Percentiles rank a stretch among this genome's conserved stretches.
phyloP scores from a whole-genome alignment of 345 rosid species.

The Reutealis trisperma region DNA sequence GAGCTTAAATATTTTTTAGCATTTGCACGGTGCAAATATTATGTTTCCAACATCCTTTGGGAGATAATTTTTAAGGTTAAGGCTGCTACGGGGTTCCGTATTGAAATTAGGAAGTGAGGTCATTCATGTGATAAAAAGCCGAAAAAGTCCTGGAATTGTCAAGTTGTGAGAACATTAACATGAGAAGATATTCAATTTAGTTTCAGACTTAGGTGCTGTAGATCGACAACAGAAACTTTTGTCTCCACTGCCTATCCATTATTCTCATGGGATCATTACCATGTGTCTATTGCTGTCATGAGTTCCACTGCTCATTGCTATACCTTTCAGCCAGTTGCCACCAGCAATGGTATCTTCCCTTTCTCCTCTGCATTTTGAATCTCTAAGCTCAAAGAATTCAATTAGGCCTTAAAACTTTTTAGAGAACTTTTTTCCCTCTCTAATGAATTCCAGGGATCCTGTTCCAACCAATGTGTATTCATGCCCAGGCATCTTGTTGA shows the following conservation, averaged over 20 bases:
- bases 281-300: too few relatives aligned
- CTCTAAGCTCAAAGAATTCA: too few relatives aligned
- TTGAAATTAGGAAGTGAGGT: background rate
- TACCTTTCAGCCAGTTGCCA: too few relatives aligned
- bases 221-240: background rate
- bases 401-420: too few relatives aligned
- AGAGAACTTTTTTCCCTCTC: too few relatives aligned
- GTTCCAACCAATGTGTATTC: too few relatives aligned
- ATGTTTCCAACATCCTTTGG: background rate
- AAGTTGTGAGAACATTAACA: background rate
- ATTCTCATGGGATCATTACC: too few relatives aligned
- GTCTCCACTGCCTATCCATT: background rate
- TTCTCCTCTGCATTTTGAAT: too few relatives aligned
- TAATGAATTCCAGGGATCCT: too few relatives aligned
- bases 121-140: background rate
- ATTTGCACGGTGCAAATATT: background rate
- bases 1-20: background rate
- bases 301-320: too few relatives aligned
- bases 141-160: background rate
- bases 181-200: background rate
- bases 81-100: background rate
- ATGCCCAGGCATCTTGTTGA: too few relatives aligned
- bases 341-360: too few relatives aligned
- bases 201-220: background rate
- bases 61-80: background rate